Evolutionary conservation across 495 filamentous ascomycete genomes (phyloP), one percentile per base, ranked within the genome.

Genomic region (Hypoxylon cercidicola): DNA sequence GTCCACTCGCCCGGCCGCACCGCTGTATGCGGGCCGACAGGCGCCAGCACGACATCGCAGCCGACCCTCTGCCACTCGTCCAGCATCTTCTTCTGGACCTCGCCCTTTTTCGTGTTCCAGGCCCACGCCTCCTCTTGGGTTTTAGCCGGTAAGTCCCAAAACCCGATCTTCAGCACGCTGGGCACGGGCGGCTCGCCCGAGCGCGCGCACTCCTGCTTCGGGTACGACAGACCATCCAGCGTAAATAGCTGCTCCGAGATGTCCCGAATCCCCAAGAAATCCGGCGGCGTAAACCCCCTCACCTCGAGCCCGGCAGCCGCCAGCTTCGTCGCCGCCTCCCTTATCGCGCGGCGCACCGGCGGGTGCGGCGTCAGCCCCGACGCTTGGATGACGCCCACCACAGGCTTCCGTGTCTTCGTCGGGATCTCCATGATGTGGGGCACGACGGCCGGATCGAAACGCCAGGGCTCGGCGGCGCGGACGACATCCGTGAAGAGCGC

Each of bases 361-460:
- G 64, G 64, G 25, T 68, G 64, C 4, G 70, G 70, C 15, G 69
- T 72, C 1, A 74, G 56, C n/a, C 72, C 72, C 13, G 61, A 69
- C 34, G 34, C 74, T 60, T 80, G 69, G 10, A 82, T 74, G 41
- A 82, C 75, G 41, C 79, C 79, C 61, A 82, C 68, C 46, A 79
- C 72, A 39, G 78, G 69, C 67, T 79, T 63, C 16, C 64, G 59
- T 28, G 41, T 15, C 49, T 0, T 23, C 4, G 12, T 20, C 52
- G n/a, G n/a, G n/a, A 68, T 3, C 46, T 59, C 70, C 49, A 64
- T 56, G 53, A 72, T 62, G 15, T 53, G 45, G 11, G 72, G 70
- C 2, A 72, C 64, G 10, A 72, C 66, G 3, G 72, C 57, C 4
- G 72, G 70, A 39, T 74, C 72, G 12, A 64, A 59, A 12, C 19